Evolutionary conservation across 129 eudicot species (phyloP), one percentile per base, ranked within the genome.

Genomic region (Pittosporum tobira): DNA sequence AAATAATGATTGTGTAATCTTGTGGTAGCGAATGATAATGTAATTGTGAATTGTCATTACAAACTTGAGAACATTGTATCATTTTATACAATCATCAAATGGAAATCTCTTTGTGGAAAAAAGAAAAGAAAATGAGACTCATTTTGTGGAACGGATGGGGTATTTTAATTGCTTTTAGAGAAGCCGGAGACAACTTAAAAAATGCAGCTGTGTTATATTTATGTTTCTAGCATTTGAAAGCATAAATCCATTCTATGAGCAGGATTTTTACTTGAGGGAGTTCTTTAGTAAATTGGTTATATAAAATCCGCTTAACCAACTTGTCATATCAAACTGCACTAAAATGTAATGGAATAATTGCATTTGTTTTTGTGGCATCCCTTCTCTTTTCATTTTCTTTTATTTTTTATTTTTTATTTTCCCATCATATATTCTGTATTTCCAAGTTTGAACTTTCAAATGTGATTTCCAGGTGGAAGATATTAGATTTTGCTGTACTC

Each of bases 401-500:
- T n/a, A n/a, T n/a, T n/a, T n/a, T n/a, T n/a, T n/a, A n/a, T n/a
- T n/a, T n/a, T n/a, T n/a, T 27, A 46, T 18, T 7, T 1, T 11
- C 50, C 45, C 4, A 27, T 48, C 29, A 23, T 56, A 4, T 48
- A 18, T 55, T 62, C 38, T 57, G 25, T 20, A 31, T 2, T 21
- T 57, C 44, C 15, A 8, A 37, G 47, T 28, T 66, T 66, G 7
- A 70, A 20, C 7, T 44, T 44, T 54, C 20, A 3, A 26, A 29
- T 52, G 51, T 54, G 30, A 50, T 65, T 60, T 78, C 21, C 61
- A 85, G 94, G 94, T 85, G 95, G 93, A 83, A 83, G 71, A 59
- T 83, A 4, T 72, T 87, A n/a, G 95, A 87, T 77, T 87, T 72
- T 69, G 93, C 88, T 2, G 88, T 71, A 55, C 79, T 87, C 57